Evolutionary conservation across 2,329 filamentous ascomycete species (phyloP).

Genomic region (Diaporthe caulivora): DNA sequence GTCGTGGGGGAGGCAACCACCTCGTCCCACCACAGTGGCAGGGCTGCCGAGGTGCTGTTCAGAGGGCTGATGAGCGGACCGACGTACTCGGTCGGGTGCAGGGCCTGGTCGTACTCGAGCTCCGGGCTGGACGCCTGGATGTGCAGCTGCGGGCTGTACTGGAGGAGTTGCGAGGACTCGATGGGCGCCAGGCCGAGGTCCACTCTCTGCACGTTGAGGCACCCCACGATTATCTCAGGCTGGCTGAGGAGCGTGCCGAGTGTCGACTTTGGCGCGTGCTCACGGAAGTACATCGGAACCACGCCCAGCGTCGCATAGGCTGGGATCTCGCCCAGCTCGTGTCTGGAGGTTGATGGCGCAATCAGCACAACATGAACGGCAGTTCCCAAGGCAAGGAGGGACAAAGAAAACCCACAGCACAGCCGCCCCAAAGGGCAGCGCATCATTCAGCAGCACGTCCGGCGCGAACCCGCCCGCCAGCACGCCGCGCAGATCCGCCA

Average conservation of each 20-base stretch:
- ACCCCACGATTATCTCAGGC: conserved; percentile 45
- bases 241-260: conserved; percentile 46
- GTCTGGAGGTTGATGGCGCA: conserved; percentile 35
- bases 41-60: background rate
- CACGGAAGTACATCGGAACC: conserved; percentile 51
- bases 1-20: conserved; percentile 42
- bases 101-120: conserved; percentile 49
- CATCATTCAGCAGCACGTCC: conserved; percentile 53
- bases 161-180: conserved; percentile 48
- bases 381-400: no score
- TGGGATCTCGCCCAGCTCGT: conserved; percentile 47
- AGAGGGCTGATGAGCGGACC: conserved; percentile 50
- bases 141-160: conserved; percentile 52
- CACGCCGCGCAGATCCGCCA: conserved; percentile 51
- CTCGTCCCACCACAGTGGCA: conserved; percentile 51
- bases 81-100: conserved; percentile 46
- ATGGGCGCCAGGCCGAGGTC: conserved; percentile 45
- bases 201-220: conserved; percentile 48
- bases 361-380: background rate
- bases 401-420: conserved; percentile 39
- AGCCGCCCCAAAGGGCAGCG: conserved; percentile 52
- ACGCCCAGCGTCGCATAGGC: conserved; percentile 53
- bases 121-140: conserved; percentile 52
- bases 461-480: conserved; percentile 45
- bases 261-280: conserved; percentile 48